These are phyloP conservation scores for Blumeriella jaapii DNA, from an alignment of 2,329 filamentous ascomycete genomes.

Conservation along the genomic window DNA sequence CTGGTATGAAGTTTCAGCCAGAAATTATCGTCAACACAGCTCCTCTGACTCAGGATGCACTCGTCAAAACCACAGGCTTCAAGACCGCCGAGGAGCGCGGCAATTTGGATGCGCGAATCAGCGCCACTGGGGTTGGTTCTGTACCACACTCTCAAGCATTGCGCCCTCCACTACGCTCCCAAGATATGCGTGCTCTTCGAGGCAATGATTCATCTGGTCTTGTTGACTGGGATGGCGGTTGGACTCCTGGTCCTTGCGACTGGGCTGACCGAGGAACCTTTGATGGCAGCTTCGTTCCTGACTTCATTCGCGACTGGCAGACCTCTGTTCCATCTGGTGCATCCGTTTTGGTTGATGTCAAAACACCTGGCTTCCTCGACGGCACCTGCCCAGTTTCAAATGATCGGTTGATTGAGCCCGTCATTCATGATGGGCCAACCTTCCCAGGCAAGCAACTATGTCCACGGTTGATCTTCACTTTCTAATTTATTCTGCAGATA, in stretches of 20 bases:
- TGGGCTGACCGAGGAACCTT: slow-evolving; percentile 20
- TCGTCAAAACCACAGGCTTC: slow-evolving; percentile 6
- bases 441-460: slow-evolving; percentile 16
- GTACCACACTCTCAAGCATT: no score
- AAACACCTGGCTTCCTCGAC: slow-evolving; percentile 10
- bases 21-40: not conserved
- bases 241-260: slow-evolving; percentile 16
- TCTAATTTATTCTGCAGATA: slow-evolving; percentile 13
- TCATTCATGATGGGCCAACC: slow-evolving; percentile 16
- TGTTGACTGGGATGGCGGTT: slow-evolving; percentile 19
- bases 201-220: slow-evolving; percentile 13
- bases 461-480: not conserved
- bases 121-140: slow-evolving; percentile 4
- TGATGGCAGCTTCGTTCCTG: slow-evolving; percentile 16
- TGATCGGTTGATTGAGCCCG: slow-evolving; percentile 6
- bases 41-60: slow-evolving; percentile 7
- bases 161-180: no score
- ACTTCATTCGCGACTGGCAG: slow-evolving; percentile 23
- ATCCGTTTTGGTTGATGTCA: slow-evolving; percentile 7
- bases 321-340: slow-evolving; percentile 6
- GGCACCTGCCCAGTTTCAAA: slow-evolving; percentile 12
- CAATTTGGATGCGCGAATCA: slow-evolving; percentile 9
- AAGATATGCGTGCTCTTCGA: slow-evolving; percentile 15
- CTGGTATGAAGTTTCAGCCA: slow-evolving; percentile 1
- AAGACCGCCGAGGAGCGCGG: slow-evolving; percentile 1